A percentile compares a stretch with the other conserved stretches of the same genome.
phyloP scores from a whole-genome alignment of 2,329 filamentous ascomycete genomes.

The Myrmaecium sp. region DNA sequence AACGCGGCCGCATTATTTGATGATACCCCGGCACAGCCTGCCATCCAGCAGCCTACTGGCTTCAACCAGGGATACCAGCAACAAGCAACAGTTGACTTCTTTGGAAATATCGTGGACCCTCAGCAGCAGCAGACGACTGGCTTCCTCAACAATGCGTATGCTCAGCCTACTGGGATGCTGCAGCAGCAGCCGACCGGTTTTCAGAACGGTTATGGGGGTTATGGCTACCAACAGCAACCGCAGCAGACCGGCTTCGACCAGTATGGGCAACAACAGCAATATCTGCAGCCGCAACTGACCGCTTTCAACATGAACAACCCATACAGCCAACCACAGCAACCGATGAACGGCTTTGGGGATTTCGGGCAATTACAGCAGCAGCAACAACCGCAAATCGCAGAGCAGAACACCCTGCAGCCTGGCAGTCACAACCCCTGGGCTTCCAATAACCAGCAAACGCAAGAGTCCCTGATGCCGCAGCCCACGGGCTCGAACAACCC shows the following conservation, averaged over 20 bases:
- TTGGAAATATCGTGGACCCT: constrained; percentile 81
- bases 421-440: constrained; percentile 95
- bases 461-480: constrained; percentile 55
- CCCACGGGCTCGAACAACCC: constrained; percentile 96
- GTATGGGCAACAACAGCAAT: constrained; percentile 21
- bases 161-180: constrained; percentile 61
- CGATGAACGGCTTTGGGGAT: constrained; percentile 15
- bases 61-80: constrained; percentile 98
- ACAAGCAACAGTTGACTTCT: constrained; percentile 90
- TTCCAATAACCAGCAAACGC: constrained; percentile 33
- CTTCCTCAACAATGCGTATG: constrained; percentile 50
- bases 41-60: constrained; percentile 66
- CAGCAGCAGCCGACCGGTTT: constrained; percentile 46
- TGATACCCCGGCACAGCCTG: constrained; percentile 45
- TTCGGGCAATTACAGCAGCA: constrained; percentile 25
- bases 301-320: constrained; percentile 33
- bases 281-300: constrained; percentile 41
- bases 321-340: constrained; percentile 21
- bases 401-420: constrained; percentile 49
- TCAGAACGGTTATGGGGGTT: constrained; percentile 50
- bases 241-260: constrained; percentile 49
- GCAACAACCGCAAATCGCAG: constrained; percentile 33
- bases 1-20: constrained; percentile 84
- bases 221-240: constrained; percentile 23
- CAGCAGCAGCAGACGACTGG: constrained; percentile 47